A percentile compares a stretch with the other conserved stretches of the same genome.
Evolutionary conservation across 768 basidiomycete species (phyloP).

Genomic region (Lyophyllum decastes): DNA sequence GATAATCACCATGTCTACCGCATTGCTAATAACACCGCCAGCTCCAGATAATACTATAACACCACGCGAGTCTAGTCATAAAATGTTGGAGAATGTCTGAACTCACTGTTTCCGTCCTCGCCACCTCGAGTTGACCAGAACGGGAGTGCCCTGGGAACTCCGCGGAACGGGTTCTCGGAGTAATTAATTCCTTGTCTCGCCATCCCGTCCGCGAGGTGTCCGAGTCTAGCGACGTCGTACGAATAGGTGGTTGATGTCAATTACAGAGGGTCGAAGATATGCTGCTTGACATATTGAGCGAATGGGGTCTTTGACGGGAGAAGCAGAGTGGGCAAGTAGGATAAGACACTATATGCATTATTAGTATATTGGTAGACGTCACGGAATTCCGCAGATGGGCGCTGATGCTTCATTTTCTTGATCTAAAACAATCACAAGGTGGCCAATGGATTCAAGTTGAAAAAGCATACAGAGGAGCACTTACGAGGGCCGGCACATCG

Average conservation of each 20-base stretch:
- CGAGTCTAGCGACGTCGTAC: slow-evolving; percentile 24
- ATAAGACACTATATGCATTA: slow-evolving; percentile 28
- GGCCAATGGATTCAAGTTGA: background rate
- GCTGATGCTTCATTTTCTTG: slow-evolving; percentile 24
- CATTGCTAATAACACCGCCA: slow-evolving; percentile 28
- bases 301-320: slow-evolving; percentile 25
- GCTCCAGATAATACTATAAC: slow-evolving; percentile 26
- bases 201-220: slow-evolving; percentile 29
- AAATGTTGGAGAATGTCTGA: background rate
- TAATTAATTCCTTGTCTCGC: slow-evolving; percentile 17
- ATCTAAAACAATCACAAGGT: slow-evolving; percentile 9
- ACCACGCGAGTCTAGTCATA: background rate
- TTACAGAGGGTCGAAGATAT: slow-evolving; percentile 30
- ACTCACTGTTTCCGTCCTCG: slow-evolving; percentile 26
- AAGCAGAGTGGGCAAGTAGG: slow-evolving; percentile 27
- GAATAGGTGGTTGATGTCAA: slow-evolving; percentile 31
- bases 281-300: slow-evolving; percentile 30
- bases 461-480: background rate
- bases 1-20: slow-evolving; percentile 24
- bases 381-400: slow-evolving; percentile 32
- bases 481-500: slow-evolving; percentile 2
- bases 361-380: slow-evolving; percentile 30
- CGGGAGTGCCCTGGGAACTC: slow-evolving; percentile 11
- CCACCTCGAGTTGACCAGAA: slow-evolving; percentile 23
- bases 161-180: slow-evolving; percentile 4